Evolutionary conservation across 2,329 filamentous ascomycete genomes (phyloP), one percentile per base, ranked within the genome.

Genomic region (Colletotrichum graminicola): DNA sequence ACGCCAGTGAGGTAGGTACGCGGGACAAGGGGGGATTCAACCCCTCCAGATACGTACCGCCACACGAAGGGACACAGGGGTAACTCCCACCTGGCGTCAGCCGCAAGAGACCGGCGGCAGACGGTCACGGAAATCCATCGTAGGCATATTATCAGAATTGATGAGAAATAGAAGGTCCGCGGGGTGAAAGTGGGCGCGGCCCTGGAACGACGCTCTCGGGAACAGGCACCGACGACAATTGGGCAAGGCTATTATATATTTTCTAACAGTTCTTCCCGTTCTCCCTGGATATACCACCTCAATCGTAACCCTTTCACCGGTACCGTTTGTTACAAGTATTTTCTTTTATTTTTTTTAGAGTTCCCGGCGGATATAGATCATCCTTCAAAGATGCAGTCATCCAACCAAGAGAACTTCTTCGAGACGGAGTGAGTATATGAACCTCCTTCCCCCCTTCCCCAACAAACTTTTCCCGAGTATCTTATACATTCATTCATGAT

Each of bases 401-500:
- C 89, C 62, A 89, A 97, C 78, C 88, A 91, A 62, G 91, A 92
- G 39, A 90, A 96, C 78, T 98, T 97, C 85, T 98, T 98, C 79
- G 93, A 98, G 82, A 97, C 94, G 39, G 93, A 95, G 94, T 96
- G 83, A 82, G 91, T 80, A 32, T 29, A 62, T 41, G 11, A 47
- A 23, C 8, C 16, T 8, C 18, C 18, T 12, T 2, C 7, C 21
- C 45, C 10, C 6, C 18, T 2, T 8, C 18, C 3, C 4, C 32
- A 21, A 1, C 10, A n/a, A 1, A n/a, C 26, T 2, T n/a, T 32
- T 26, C 41, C 87, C 83, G 76, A 23, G 10, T n/a, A 6, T 23
- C 4, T 7, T 12, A 47, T 21, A 18, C 39, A 16, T 43, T 8
- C 2, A 43, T 43, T 7, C 43, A 11, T 23, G 10, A 47, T 12